Evolutionary conservation across 2,329 filamentous ascomycete genomes (phyloP), one percentile per base, ranked within the genome.

Genomic region (Colletotrichum viniferum): DNA sequence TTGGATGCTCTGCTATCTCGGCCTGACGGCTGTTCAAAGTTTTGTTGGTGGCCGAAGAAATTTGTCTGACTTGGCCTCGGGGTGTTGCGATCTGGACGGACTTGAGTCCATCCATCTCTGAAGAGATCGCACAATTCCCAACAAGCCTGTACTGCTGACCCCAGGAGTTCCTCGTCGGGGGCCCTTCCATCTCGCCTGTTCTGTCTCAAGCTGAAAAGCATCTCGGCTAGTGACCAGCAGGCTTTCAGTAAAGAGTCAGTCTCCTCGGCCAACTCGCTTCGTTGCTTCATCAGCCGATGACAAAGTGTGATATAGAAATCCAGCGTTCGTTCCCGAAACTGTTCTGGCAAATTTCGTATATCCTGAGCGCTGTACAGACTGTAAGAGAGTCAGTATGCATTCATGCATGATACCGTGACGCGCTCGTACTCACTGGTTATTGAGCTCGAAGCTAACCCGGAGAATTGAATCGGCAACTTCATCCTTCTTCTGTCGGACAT

Each of bases 121-220:
- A 98, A 98, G 69, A 98, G 92, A 84, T 98, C 95, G 82, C 95
- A 98, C 7, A 98, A 90, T 78, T 98, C 96, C 95, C 95, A 98
- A 83, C 96, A 98, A 16, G 96, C 95, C 81, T 98, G 96, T 0
- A 98, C 94, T 2, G 96, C 95, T 2, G 95, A 97, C 7, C 94
- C 93, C 1, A 98, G 88, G 0, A 98, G 88, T 80, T 98, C 96
- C 81, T 96, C 95, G 78, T 98, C 95, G 1, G 94, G 88, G 0
- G 88, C 86, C 78, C 91, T 94, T 24, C 92, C 92, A 78, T 97
- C 95, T 38, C 94, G 90, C 77, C 90, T 92, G 82, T 93, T 96
- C 80, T 98, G 96, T 4, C 96, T 93, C 55, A 98, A 89, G 82
- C 92, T 97, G 84, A 98, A 98, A 0, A 98, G 90, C 92, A 97